These are phyloP conservation scores for Allium fistulosum DNA, from an alignment of 106 monocot species.

Conservation along the genomic window DNA sequence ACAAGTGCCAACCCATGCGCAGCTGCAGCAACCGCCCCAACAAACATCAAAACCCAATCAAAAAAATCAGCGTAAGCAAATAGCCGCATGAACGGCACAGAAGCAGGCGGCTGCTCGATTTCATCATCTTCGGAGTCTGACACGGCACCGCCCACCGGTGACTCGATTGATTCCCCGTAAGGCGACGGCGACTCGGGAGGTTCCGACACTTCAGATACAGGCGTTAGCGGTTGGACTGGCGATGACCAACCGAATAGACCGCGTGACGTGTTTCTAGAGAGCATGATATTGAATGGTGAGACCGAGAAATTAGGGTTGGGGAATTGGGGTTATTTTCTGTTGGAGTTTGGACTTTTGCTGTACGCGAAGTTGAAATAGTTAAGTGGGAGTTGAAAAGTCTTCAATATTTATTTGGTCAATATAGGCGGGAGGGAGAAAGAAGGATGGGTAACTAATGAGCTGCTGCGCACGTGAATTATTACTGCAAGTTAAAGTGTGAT, in stretches of 20 bases:
- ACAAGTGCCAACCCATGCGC: constrained; percentile 56
- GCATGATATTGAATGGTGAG: neutral
- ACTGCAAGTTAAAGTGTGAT: no score
- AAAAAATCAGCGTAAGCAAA: constrained; percentile 50
- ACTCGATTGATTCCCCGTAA: constrained; percentile 25
- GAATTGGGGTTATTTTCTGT: neutral
- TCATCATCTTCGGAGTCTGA: constrained; percentile 25
- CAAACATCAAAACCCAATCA: constrained; percentile 56
- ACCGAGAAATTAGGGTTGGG: neutral
- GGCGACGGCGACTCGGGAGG: constrained; percentile 66
- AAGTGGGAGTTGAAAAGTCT: neutral
- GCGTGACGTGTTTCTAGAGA: constrained; percentile 8
- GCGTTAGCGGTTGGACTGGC: constrained; percentile 60
- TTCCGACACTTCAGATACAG: constrained; percentile 69
- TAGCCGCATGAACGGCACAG: constrained; percentile 53
- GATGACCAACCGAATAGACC: constrained; percentile 24
- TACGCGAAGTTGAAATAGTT: neutral
- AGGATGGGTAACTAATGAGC: neutral
- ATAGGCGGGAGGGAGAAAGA: constrained; percentile 7
- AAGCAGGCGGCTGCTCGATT: constrained; percentile 42
- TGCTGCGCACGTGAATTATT: no score
- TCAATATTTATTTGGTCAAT: constrained; percentile 1
- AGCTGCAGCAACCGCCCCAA: constrained; percentile 46
- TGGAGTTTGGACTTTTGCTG: neutral
- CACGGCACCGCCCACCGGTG: constrained; percentile 7